phyloP scores from a whole-genome alignment of 78 protist species.

The Speleostelium caveatum region DNA sequence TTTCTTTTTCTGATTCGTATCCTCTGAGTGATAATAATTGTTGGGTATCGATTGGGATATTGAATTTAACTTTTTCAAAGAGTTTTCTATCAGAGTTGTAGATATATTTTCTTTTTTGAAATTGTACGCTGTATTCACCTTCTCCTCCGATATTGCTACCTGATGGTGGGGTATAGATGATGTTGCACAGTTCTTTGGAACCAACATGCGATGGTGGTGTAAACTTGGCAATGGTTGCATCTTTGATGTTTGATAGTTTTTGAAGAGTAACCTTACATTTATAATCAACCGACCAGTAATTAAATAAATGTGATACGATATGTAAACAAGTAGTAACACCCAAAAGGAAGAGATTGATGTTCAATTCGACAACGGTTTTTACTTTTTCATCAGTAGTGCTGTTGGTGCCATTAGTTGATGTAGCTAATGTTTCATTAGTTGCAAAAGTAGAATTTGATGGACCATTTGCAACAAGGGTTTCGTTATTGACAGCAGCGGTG shows the following conservation, averaged over 20 bases:
- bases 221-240: conserved; percentile 14
- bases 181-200: conserved; percentile 1
- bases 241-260: conserved; percentile 4
- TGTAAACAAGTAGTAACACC: conserved; percentile 22
- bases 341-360: conserved; percentile 17
- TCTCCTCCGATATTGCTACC: not conserved
- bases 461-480: not conserved
- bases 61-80: conserved; percentile 47
- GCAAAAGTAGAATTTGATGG: not conserved
- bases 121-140: conserved; percentile 24
- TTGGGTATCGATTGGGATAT: conserved; percentile 1
- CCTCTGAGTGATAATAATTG: conserved; percentile 12
- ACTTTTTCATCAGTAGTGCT: not conserved
- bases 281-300: conserved; percentile 66
- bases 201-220: conserved; percentile 57
- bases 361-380: not conserved
- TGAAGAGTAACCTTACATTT: conserved; percentile 20
- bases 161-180: not conserved
- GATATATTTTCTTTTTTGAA: conserved; percentile 68
- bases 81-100: conserved; percentile 28
- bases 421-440: too few relatives aligned
- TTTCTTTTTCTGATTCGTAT: conserved; percentile 34
- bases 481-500: not conserved
- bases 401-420: not conserved
- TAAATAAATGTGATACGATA: conserved; percentile 34